These are phyloP conservation scores for Tolypocladium endophyticum DNA, from an alignment of 2,329 filamentous ascomycete genomes.

Conservation along the genomic window DNA sequence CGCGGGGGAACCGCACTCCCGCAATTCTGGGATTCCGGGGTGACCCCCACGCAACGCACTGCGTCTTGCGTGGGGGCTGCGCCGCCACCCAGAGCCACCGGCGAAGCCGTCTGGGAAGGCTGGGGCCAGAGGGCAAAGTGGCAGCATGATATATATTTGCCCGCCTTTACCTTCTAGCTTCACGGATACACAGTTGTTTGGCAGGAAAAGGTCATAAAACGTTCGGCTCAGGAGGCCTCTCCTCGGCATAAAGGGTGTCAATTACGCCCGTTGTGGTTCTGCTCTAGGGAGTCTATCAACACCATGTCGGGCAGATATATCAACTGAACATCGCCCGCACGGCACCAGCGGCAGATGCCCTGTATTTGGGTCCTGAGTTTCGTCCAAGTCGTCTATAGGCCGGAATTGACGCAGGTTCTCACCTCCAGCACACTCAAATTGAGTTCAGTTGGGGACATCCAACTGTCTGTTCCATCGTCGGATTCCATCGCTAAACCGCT, in stretches of 20 bases:
- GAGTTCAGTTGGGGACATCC: background rate
- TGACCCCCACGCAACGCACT: slow-evolving; percentile 7
- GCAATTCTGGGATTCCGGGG: slow-evolving; percentile 4
- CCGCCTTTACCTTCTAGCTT: background rate
- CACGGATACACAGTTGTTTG: background rate
- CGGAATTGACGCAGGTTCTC: background rate
- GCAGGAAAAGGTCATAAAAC: background rate
- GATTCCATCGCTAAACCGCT: background rate
- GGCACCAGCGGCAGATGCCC: background rate
- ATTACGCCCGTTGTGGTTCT: background rate
- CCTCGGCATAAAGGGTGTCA: background rate
- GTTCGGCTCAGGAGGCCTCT: background rate
- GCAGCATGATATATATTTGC: background rate
- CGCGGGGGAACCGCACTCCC: slow-evolving; percentile 6
- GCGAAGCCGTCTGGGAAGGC: background rate
- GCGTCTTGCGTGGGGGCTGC: slow-evolving; percentile 1
- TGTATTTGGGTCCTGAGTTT: background rate
- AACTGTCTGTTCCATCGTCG: background rate
- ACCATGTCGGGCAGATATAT: background rate
- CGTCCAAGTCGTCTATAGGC: background rate
- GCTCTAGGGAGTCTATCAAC: background rate
- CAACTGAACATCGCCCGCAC: background rate
- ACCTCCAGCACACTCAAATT: background rate
- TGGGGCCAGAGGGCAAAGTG: background rate
- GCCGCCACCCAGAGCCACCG: no score